Percentiles rank a stretch among this genome's conserved stretches.
Conservation (phyloP, 306 rosid genomes). For the Malus domestica region DNA sequence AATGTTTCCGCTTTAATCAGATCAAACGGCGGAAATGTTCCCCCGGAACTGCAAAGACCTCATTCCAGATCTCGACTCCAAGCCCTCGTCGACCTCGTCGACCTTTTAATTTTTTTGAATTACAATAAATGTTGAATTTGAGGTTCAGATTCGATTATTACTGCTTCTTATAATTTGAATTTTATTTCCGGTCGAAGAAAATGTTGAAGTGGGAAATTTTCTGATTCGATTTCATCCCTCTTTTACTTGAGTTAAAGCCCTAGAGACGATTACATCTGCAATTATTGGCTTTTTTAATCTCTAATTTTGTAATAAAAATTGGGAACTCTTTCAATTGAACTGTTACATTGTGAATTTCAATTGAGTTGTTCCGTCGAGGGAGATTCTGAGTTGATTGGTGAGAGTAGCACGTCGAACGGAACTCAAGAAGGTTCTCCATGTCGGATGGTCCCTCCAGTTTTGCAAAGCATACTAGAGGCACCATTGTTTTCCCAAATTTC, state of each 20-base stretch:
- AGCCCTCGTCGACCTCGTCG: conserved; percentile 24
- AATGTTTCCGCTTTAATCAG: conserved; percentile 19
- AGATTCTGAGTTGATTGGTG: conserved; percentile 36
- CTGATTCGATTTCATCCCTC: background rate
- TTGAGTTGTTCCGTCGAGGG: conserved; percentile 10
- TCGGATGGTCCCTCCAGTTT: conserved; percentile 66
- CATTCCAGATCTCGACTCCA: conserved; percentile 28
- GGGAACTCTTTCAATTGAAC: background rate
- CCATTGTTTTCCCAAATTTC: background rate
- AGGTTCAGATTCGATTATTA: background rate
- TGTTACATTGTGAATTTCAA: background rate
- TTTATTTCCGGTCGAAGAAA: background rate
- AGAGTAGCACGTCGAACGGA: conserved; percentile 36
- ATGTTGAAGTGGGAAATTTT: background rate
- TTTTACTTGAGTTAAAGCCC: conserved; percentile 4
- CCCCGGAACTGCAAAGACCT: conserved; percentile 23
- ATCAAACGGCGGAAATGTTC: conserved; percentile 36
- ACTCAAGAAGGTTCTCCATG: conserved; percentile 41
- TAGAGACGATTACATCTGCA: background rate
- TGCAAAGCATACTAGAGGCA: conserved; percentile 18
- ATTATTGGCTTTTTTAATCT: background rate
- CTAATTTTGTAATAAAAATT: background rate
- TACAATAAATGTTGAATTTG: conserved; percentile 2
- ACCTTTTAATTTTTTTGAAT: background rate
- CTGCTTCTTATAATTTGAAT: too few species aligned